Evolutionary conservation across 2,329 filamentous ascomycete species (phyloP).

Genomic region (Penicillium sp.): DNA sequence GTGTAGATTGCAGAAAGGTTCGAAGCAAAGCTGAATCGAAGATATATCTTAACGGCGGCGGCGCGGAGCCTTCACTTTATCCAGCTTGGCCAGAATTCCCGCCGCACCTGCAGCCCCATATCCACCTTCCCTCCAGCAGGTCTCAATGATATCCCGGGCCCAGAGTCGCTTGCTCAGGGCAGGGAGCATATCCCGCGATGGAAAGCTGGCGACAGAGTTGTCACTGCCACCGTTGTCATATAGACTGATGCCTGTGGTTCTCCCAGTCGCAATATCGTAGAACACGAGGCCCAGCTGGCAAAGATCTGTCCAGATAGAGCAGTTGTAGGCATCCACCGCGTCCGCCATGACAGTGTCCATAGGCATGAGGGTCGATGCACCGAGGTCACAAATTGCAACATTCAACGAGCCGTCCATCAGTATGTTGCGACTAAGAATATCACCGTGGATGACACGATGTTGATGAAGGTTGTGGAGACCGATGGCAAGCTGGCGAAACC

Average conservation of each 20-base stretch:
- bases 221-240: background rate
- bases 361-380: background rate
- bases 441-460: background rate
- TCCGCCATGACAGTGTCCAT: background rate
- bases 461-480: background rate
- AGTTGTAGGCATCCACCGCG: background rate
- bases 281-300: background rate
- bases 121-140: background rate
- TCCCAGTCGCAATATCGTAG: background rate
- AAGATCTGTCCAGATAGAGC: constrained; percentile 1
- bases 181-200: background rate
- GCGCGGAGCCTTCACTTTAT: background rate
- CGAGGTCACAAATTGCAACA: background rate
- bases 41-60: background rate
- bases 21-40: background rate
- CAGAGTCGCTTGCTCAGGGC: background rate
- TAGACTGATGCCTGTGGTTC: background rate
- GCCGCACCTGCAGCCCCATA: background rate
- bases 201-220: background rate
- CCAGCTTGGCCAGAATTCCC: background rate
- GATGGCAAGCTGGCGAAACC: background rate
- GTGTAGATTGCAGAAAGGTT: no score
- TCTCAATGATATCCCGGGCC: background rate
- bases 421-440: background rate
- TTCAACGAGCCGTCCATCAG: background rate